Evolutionary conservation across 1,139 yeast genomes (phyloP).

Genomic region (Diutina pseudorugosa): DNA sequence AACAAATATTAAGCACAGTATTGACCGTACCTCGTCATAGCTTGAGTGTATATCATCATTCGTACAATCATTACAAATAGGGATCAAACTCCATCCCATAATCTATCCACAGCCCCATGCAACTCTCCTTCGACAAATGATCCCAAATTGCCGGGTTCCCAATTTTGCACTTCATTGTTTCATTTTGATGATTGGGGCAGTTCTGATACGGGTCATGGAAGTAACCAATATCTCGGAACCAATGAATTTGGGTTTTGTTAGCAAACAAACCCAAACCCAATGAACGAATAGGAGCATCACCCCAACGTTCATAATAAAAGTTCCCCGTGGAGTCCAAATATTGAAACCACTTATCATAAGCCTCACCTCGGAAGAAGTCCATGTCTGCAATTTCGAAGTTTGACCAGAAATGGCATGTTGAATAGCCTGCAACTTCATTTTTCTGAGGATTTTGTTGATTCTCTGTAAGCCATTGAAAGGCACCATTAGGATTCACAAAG

Average conservation of each 20-base stretch:
- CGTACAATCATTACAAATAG: not conserved
- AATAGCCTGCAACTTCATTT: constrained; percentile 48
- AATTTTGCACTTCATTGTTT: constrained; percentile 21
- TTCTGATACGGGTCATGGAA: constrained; percentile 61
- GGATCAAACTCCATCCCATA: constrained; percentile 28
- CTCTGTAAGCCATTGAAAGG: constrained; percentile 66
- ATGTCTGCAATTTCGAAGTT: constrained; percentile 75
- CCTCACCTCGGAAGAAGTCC: constrained; percentile 62
- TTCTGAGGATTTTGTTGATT: constrained; percentile 48
- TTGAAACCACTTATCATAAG: constrained; percentile 54
- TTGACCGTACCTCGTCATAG: too few relatives aligned
- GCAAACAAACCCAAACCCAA: constrained; percentile 66
- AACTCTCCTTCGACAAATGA: constrained; percentile 49
- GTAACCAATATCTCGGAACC: constrained; percentile 86
- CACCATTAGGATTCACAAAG: constrained; percentile 44
- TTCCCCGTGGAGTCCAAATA: constrained; percentile 60
- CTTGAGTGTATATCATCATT: too few relatives aligned
- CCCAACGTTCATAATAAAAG: constrained; percentile 84
- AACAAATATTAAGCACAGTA: too few relatives aligned
- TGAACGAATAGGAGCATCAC: constrained; percentile 84
- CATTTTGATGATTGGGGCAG: constrained; percentile 40
- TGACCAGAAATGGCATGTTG: constrained; percentile 85
- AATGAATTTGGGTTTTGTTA: constrained; percentile 57
- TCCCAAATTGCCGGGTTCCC: constrained; percentile 34
- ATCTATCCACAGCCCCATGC: constrained; percentile 64